Evolutionary conservation across 2,329 filamentous ascomycete genomes (phyloP), one percentile per base, ranked within the genome.

Genomic region (Colletotrichum costaricense): DNA sequence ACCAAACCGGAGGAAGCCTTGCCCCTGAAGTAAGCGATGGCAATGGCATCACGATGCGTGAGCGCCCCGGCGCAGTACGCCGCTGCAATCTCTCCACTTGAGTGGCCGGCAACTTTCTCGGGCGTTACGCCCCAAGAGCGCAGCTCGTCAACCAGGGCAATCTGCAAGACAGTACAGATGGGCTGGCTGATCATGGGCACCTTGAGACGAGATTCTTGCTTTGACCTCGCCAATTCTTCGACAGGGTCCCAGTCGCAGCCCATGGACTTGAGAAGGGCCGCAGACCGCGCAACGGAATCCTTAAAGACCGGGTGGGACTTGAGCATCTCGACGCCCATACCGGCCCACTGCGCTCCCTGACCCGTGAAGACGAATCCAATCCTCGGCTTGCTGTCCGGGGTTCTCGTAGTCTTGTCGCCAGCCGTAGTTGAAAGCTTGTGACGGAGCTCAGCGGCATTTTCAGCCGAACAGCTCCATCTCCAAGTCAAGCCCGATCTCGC

Each of bases 11-110:
- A 4, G 35, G 59, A 67, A 1, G 64, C 57, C 35, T 26, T 68
- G 1, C 69, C 69, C 1, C 69, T 66, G 7, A n/a, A 69, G 52
- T 69, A 72, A 0, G 69, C 69, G 6, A 58, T 54, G 1, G 14
- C 65, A 0, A 64, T 6, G 1, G 65, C 57, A 8, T 72, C 69
- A 11, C 59, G 38, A 14, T 63, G 65, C 0, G 65, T 69, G 16
- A 72, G 42, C 4, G 54, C 57, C 3, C 69, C 69, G 0, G 67
- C 42, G n/a, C 74, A 74, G 63, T 82, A 84, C 1, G 82, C 83
- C 4, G 83, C 84, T 12, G 79, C 80, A 56, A 84, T 83, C 74
- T 85, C 83, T 8, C 83, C 83, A 28, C 78, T 81, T 0, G 81
- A 84, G 67, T 85, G 83, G 1, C 84, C 83, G 1, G 81, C 76